Evolutionary conservation across 108 stramenopile species (phyloP).

Genomic region (Conticribra weissflogii): DNA sequence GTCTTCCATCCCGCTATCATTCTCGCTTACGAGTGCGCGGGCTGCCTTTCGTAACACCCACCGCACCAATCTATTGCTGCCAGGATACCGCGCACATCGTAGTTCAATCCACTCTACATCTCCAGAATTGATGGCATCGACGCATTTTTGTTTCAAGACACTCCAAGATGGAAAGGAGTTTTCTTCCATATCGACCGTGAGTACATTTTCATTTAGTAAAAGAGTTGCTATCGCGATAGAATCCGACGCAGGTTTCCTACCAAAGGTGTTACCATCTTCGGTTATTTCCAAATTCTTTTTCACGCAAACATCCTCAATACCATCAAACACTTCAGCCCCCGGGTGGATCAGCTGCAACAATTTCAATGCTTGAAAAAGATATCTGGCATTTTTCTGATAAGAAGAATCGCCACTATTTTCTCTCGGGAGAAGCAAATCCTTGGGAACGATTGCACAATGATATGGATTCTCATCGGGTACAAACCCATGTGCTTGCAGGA

Average conservation of each 20-base stretch:
- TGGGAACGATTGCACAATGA: slow-evolving; percentile 70
- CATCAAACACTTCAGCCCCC: slow-evolving; percentile 1
- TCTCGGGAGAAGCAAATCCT: slow-evolving; percentile 12
- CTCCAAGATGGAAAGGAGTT: slow-evolving; percentile 5
- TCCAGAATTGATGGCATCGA: slow-evolving; percentile 32
- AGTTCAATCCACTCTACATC: slow-evolving; percentile 34
- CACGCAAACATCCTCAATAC: slow-evolving; percentile 45
- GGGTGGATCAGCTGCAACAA: slow-evolving; percentile 25
- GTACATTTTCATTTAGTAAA: slow-evolving; percentile 1
- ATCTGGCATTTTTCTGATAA: slow-evolving; percentile 1
- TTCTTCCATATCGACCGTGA: slow-evolving; percentile 1
- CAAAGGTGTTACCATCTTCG: slow-evolving; percentile 36
- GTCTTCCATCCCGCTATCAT: too few species aligned
- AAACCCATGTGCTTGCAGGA: slow-evolving; percentile 84
- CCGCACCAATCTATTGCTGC: slow-evolving; percentile 20
- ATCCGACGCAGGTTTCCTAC: slow-evolving; percentile 47
- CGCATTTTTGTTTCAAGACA: slow-evolving; percentile 22
- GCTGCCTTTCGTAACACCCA: slow-evolving; percentile 31
- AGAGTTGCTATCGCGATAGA: slow-evolving; percentile 33
- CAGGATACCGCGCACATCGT: slow-evolving; percentile 50
- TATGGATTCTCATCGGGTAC: slow-evolving; percentile 85
- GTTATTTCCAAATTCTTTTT: slow-evolving; percentile 25
- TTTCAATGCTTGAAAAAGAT: slow-evolving; percentile 33
- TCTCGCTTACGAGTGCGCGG: not conserved
- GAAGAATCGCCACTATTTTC: not conserved